Evolutionary conservation across 1,284 basidiomycete species (phyloP).

Genomic region (Wolfiporia cocos): DNA sequence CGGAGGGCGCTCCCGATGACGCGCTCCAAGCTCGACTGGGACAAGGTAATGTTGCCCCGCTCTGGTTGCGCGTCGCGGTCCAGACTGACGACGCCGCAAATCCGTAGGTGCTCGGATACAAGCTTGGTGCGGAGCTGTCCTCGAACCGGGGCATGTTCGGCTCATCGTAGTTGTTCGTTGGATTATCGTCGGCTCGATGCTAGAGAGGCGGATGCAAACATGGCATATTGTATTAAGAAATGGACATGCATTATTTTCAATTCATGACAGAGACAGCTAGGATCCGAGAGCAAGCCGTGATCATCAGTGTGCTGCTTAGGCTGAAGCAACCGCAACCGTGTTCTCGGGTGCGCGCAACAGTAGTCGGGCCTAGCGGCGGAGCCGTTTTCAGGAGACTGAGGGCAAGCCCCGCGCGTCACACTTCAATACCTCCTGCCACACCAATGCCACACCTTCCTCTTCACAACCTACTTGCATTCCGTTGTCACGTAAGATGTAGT

Average conservation of each 20-base stretch:
- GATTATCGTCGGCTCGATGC: no score
- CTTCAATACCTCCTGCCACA: constrained; percentile 56
- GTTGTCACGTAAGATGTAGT: constrained; percentile 62
- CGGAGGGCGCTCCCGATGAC: constrained; percentile 86
- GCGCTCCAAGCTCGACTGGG: constrained; percentile 93
- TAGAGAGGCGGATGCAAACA: no score
- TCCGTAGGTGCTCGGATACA: constrained; percentile 72
- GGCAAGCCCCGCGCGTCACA: constrained; percentile 30
- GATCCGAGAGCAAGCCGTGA: no score
- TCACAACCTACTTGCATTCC: constrained; percentile 73
- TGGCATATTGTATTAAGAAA: no score
- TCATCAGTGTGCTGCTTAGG: no score
- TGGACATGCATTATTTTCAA: no score
- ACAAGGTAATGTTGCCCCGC: constrained; percentile 52
- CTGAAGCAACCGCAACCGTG: no score
- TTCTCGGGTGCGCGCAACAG: no score
- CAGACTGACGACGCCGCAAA: not conserved
- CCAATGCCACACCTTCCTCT: constrained; percentile 55
- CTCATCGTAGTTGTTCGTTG: constrained; percentile 19
- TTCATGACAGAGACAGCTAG: no score
- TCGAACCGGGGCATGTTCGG: constrained; percentile 63
- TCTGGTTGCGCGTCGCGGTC: not conserved
- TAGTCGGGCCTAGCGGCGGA: not conserved
- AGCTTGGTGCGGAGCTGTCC: constrained; percentile 78
- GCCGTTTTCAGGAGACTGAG: not conserved